Base-by-base conservation (phyloP, 805 yeast species). In the Jamesozyma rosinii region DNA sequence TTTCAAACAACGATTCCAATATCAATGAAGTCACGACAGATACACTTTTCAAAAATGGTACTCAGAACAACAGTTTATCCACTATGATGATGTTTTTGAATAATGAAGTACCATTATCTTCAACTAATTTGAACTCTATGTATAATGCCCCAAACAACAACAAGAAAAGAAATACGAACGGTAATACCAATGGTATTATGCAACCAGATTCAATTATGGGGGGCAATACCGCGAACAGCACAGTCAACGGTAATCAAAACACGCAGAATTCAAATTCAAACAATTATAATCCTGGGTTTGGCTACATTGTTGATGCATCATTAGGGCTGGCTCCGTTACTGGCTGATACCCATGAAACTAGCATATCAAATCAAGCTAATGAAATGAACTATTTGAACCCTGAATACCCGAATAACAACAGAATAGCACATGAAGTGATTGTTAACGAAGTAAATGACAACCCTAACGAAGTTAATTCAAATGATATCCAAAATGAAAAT, bases 281-380 rank as follows among this genome's bases (percentile, higher is more conserved):
- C 17, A 41, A 24, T 19, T 41, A 29, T 44, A 42, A 41, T 15
- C 43, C 55, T 2, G 67, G 65, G 42, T 63, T 61, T 51, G 87
- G 81, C 45, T 82, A 80, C 59, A 83, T 82, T n/a, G 86, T 86
- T 2, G 92, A 83, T 63, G 90, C 87, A 1, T 83, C 90, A 0
- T 63, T 83, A 34, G 90, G 90, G 1, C 64, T 83, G 43, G 87
- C 84, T 1, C 83, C 83, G 9, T 71, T 82, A 52, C 61, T 83
- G 44, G 82, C 29, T 3, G 41, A 39, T n/a, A n/a, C 5, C 17
- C 6, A 35, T 10, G 15, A 19, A 27, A 24, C 15, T 15, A 18
- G 22, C 9, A 18, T 21, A 4, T 13, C 15, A 30, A 37, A 17
- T 11, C 27, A 19, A 14, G 13, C 9, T n/a, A 18, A 26, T 6